Base-by-base conservation (phyloP, 148 eudicot genomes). In the Nepenthes mirabilis region DNA sequence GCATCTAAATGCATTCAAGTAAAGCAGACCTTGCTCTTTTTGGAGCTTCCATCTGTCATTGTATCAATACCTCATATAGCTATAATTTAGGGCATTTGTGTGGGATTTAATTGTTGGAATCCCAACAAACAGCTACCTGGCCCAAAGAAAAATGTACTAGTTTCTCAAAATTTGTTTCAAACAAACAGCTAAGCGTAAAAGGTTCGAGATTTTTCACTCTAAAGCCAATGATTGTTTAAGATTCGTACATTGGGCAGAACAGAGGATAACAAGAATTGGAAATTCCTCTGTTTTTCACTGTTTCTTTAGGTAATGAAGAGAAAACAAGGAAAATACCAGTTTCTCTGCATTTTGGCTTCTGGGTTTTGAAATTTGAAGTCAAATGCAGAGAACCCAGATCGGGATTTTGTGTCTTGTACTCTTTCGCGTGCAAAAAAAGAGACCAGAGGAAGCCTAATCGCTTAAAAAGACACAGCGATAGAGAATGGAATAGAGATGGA, bases 1-100 rank as follows among this genome's bases (percentile, higher is more conserved):
- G 10, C 10, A 12, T 33, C 23, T 59, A 63, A 40, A 57, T 33
- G 53, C 64, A 69, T 61, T 74, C 13, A 53, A 36, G 23, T 23
- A 23, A 43, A 68, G 75, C 85, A 68, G 40, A 88, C 99, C 96
- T 93, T 93, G 89, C 76, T 86, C 73, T 86, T 88, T 77, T 83
- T 94, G 59, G 74, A 77, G 77, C 73, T 89, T 9, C 70, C 90
- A 82, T 86, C 91, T 58, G 82, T 88, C 98, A 88, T 88, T 67
- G 78, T 75, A 69, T 70, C 83, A 83, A 62, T 57, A 47, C 77
- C 43, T 85, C 88, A 86, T 75, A 78, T 33, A 70, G 62, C 34
- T 33, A 51, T 65, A 45, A 50, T 33, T 51, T 62, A 47, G 57
- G 36, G 9, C 13, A 34, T 11, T 64, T 53, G n/a, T 23, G 23